Base-by-base conservation (phyloP, 352 stramenopile species). In the Pythium pyrilobum region DNA sequence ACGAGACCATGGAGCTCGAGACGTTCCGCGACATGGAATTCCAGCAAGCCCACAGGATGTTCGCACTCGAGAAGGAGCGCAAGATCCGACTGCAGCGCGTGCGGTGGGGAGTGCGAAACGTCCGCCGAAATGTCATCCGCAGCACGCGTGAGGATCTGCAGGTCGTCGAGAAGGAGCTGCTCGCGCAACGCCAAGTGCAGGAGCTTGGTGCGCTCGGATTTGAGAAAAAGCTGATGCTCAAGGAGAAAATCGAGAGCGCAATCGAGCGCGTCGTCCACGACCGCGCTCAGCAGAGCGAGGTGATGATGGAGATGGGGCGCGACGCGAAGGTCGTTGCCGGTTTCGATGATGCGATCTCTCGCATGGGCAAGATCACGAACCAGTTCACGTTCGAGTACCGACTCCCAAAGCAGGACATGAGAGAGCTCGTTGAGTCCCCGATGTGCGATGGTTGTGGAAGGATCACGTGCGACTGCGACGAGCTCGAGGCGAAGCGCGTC, bases 1-100 rank as follows among this genome's bases (percentile, higher is more conserved):
- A 64, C 4, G 82, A 92, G 51, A 89, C 79, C 7, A 71, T 71
- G 55, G 72, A 87, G 36, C 56, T 92, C 3, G 74, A 89, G 38
- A 41, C 51, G 4, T 85, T 84, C 55, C 71, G 80, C 8, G 69
- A 80, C 7, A 57, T 83, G 21, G 81, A 92, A 51, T 28, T 86
- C 4, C 59, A 65, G 1, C 67, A 77, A 39, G 80, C 74, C 6
- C 43, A 55, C 2, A 33, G 31, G 1, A 70, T 84, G 70, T 81
- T 85, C 64, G 40, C 40, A 0, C 56, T 64, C 2, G 75, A 85
- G 25, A 64, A 57, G 18, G 51, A 55, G 18, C 56, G 55, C 9
- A 66, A 59, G 29, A 66, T 90, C 34, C 66, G 73, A 12, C 29
- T 72, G 9, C 79, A 92, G 51, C 73, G 74, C 23, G 79, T 85